These are phyloP conservation scores for Rhynchospora breviuscula DNA, from an alignment of 176 grass and related monocot species.

Conservation along the genomic window DNA sequence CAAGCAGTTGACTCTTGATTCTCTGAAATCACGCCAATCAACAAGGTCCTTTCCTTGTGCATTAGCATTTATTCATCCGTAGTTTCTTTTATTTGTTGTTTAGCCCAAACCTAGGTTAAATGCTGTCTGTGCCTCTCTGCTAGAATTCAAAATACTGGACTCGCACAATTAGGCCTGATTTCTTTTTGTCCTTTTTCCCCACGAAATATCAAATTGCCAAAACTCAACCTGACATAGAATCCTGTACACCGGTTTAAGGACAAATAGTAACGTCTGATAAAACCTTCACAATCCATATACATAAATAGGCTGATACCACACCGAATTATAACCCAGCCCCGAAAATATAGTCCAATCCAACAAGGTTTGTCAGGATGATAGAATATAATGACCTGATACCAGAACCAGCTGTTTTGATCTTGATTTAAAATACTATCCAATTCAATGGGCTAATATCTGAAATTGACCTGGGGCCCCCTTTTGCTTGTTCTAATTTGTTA, in stretches of 20 bases:
- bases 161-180: background rate
- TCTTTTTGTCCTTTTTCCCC: background rate
- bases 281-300: background rate
- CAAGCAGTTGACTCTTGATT: conserved; percentile 27
- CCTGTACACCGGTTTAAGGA: background rate
- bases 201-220: background rate
- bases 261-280: background rate
- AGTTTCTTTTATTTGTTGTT: background rate
- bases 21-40: conserved; percentile 17
- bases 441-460: background rate
- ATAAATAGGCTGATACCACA: background rate
- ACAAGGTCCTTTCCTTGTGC: conserved; percentile 1
- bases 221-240: background rate
- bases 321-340: background rate
- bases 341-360: background rate
- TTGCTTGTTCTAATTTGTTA: background rate
- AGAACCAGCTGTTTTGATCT: background rate
- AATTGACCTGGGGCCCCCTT: no score
- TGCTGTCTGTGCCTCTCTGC: background rate
- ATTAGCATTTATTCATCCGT: background rate
- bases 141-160: background rate
- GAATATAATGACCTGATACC: background rate
- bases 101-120: background rate
- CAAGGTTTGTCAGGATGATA: background rate
- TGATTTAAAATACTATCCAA: background rate